These are phyloP conservation scores for Sabuloglossum arenarium DNA, from an alignment of 495 filamentous ascomycete species.

Conservation along the genomic window DNA sequence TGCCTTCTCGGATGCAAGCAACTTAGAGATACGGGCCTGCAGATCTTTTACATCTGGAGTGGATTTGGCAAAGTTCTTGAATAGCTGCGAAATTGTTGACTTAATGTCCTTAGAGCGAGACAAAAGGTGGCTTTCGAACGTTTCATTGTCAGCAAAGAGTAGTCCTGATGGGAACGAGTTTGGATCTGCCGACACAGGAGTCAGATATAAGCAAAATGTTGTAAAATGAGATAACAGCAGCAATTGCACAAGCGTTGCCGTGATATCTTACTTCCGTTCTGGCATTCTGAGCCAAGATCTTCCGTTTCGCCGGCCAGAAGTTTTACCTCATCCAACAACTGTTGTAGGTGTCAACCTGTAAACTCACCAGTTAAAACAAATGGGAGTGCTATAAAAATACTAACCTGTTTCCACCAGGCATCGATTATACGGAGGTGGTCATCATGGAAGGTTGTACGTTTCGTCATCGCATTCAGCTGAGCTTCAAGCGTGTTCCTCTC, in stretches of 20 bases:
- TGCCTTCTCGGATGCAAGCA: constrained; percentile 64
- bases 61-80: constrained; percentile 17
- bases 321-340: constrained; percentile 7
- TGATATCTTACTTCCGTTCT: neutral
- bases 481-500: constrained; percentile 60
- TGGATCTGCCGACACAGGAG: neutral
- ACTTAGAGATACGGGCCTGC: constrained; percentile 47
- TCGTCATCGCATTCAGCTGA: constrained; percentile 53
- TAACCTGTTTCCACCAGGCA: constrained; percentile 79
- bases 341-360: neutral
- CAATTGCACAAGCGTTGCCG: neutral
- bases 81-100: constrained; percentile 33
- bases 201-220: constrained; percentile 6
- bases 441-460: constrained; percentile 59
- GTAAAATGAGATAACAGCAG: constrained; percentile 7
- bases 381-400: constrained; percentile 8
- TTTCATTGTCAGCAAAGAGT: constrained; percentile 40
- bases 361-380: neutral
- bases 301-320: neutral
- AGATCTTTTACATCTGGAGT: constrained; percentile 45
- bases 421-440: constrained; percentile 81
- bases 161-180: constrained; percentile 33
- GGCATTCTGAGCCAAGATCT: neutral
- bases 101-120: constrained; percentile 38
- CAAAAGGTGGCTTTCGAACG: constrained; percentile 60